Conservation (phyloP, 2,329 filamentous ascomycete genomes). For the Esteya vermicola region DNA sequence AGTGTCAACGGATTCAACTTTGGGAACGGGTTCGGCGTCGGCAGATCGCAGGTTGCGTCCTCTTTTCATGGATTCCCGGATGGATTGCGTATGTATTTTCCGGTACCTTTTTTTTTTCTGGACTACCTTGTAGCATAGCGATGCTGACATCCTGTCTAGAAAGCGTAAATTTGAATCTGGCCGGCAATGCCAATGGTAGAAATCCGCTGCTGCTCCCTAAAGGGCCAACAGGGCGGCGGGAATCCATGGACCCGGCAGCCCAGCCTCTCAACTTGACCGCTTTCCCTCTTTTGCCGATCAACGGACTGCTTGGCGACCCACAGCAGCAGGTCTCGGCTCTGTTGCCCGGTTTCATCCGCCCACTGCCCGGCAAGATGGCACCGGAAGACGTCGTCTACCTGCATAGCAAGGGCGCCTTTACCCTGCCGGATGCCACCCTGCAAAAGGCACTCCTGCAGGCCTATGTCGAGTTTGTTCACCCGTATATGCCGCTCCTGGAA, state of each 20-base stretch:
- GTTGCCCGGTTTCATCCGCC: slow-evolving; percentile 58
- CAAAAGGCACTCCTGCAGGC: slow-evolving; percentile 70
- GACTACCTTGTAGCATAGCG: not conserved
- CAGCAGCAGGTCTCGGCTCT: slow-evolving; percentile 23
- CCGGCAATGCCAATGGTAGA: not conserved
- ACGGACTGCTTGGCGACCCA: slow-evolving; percentile 14
- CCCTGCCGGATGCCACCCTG: slow-evolving; percentile 53
- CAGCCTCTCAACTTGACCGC: slow-evolving; percentile 4
- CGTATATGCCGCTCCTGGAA: slow-evolving; percentile 84
- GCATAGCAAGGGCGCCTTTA: slow-evolving; percentile 69
- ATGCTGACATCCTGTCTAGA: not conserved
- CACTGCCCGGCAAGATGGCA: slow-evolving; percentile 62
- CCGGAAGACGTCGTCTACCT: slow-evolving; percentile 75
- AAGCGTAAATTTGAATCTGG: not conserved
- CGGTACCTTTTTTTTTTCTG: not conserved
- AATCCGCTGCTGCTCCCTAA: slow-evolving; percentile 7
- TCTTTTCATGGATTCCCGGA: no score
- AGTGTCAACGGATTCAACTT: slow-evolving; percentile 2
- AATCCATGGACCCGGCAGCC: not conserved
- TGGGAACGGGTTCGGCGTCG: slow-evolving; percentile 2
- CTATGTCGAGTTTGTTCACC: slow-evolving; percentile 82
- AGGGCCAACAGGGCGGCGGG: not conserved
- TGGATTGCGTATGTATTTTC: no score
- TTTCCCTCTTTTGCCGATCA: slow-evolving; percentile 10
- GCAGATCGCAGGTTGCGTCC: not conserved